These are phyloP conservation scores for Periconia sp. DNA, from an alignment of 2,329 filamentous ascomycete genomes.

Conservation along the genomic window DNA sequence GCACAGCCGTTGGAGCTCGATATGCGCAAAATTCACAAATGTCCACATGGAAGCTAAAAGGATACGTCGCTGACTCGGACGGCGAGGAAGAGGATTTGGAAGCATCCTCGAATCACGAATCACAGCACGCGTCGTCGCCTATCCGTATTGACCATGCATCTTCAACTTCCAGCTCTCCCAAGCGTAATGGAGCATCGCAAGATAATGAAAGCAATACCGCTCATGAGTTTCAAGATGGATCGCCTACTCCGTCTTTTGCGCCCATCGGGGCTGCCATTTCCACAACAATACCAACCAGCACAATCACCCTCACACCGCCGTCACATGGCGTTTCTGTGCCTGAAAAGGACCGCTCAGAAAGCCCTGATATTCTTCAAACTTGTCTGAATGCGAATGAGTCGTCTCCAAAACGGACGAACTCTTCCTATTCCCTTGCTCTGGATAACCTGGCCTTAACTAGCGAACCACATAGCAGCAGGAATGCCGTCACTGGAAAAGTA, in stretches of 20 bases:
- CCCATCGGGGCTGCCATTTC: conserved; percentile 19
- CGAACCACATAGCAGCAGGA: neutral
- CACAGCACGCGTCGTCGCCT: conserved; percentile 15
- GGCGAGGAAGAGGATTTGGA: conserved; percentile 46
- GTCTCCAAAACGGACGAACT: neutral
- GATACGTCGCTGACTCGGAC: conserved; percentile 55
- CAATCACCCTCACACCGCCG: neutral
- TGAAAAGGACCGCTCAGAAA: conserved; percentile 22
- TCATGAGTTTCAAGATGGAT: neutral
- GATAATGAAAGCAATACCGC: neutral
- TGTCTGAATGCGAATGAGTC: conserved; percentile 14
- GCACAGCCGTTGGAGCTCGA: conserved; percentile 18
- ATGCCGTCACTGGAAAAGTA: neutral
- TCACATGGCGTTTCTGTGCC: neutral
- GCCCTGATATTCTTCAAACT: conserved; percentile 33
- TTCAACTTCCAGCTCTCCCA: neutral
- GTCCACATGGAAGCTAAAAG: conserved; percentile 53
- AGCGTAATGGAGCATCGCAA: neutral
- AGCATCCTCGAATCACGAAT: conserved; percentile 13
- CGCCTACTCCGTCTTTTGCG: conserved; percentile 1
- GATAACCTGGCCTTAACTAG: neutral
- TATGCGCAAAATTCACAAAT: conserved; percentile 45
- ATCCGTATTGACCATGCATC: conserved; percentile 18
- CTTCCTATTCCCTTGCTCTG: neutral
- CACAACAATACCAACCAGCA: conserved; percentile 19